Percentiles rank a stretch among this genome's conserved stretches.
Evolutionary conservation across 1,284 basidiomycete genomes (phyloP).

Genomic region (Cryptococcus sp.): DNA sequence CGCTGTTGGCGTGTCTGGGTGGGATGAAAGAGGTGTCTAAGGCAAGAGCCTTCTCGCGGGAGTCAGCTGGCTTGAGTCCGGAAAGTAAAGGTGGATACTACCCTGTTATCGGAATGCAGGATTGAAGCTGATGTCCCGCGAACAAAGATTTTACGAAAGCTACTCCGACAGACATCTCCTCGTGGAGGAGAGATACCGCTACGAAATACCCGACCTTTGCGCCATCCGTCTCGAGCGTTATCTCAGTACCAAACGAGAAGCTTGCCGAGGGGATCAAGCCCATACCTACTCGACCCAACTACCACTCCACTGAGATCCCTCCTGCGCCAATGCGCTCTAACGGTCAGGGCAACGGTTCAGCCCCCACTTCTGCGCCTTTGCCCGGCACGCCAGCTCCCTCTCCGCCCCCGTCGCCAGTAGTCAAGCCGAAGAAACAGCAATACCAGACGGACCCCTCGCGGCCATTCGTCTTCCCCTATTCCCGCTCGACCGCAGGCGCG

Average conservation of each 20-base stretch:
- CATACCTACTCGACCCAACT: constrained; percentile 87
- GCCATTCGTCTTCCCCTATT: constrained; percentile 96
- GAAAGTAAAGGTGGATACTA: constrained; percentile 60
- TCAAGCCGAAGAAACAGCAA: constrained; percentile 94
- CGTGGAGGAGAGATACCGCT: constrained; percentile 82
- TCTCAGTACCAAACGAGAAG: constrained; percentile 57
- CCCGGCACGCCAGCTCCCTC: constrained; percentile 84
- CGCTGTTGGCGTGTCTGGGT: constrained; percentile 86
- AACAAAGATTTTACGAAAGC: constrained; percentile 70
- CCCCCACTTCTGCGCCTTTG: constrained; percentile 46
- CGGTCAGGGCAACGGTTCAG: constrained; percentile 1
- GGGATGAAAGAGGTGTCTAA: constrained; percentile 82
- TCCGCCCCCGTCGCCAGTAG: constrained; percentile 73
- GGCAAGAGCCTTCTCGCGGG: constrained; percentile 81
- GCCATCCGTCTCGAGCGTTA: constrained; percentile 57
- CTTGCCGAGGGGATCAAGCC: constrained; percentile 90
- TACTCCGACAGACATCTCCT: constrained; percentile 82
- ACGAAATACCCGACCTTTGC: constrained; percentile 93
- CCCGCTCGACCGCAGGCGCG: constrained; percentile 56
- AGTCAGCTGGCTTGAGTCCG: constrained; percentile 70
- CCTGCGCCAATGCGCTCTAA: constrained; percentile 26
- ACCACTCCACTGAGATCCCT: constrained; percentile 60
- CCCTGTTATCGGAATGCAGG: background rate
- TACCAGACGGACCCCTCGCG: constrained; percentile 96
- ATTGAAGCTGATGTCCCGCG: constrained; percentile 33